phyloP scores from a whole-genome alignment of 352 stramenopile genomes.

The Globisporangium acanthophoron region DNA sequence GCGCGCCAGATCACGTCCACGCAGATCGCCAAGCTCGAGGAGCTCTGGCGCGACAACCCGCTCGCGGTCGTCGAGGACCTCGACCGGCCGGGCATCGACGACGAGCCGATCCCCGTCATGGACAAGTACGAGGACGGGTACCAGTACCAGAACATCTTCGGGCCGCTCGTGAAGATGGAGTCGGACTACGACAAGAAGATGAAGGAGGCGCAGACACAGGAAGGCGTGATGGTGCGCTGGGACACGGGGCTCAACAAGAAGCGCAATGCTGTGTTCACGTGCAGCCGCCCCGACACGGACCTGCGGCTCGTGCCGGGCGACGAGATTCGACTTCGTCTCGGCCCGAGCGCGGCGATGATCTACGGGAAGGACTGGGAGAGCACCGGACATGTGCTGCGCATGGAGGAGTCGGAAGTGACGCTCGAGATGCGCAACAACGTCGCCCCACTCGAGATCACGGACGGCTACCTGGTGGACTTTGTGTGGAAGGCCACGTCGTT shows the following conservation, averaged over 20 bases:
- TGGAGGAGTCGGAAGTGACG: constrained; percentile 82
- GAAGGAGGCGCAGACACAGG: constrained; percentile 96
- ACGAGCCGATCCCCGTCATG: constrained; percentile 82
- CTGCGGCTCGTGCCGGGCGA: constrained; percentile 94
- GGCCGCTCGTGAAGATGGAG: constrained; percentile 99
- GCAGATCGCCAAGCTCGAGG: constrained; percentile 86
- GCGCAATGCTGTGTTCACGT: constrained; percentile 94
- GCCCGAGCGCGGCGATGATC: constrained; percentile 71
- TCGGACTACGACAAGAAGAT: constrained; percentile 99
- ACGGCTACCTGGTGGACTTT: constrained; percentile 97
- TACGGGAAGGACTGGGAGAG: constrained; percentile 92
- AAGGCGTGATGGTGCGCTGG: constrained; percentile 91
- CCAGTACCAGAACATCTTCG: constrained; percentile 99
- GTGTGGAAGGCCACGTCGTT: constrained; percentile 99
- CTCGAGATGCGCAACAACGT: constrained; percentile 83
- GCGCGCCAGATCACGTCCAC: constrained; percentile 92
- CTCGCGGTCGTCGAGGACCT: constrained; percentile 95
- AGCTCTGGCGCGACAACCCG: constrained; percentile 97
- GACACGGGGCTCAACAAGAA: constrained; percentile 96
- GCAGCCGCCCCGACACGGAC: constrained; percentile 86
- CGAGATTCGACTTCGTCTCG: constrained; percentile 93
- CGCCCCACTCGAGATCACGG: constrained; percentile 89
- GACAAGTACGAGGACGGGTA: constrained; percentile 98
- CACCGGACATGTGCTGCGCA: constrained; percentile 89
- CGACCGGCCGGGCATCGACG: constrained; percentile 89